phyloP scores from a whole-genome alignment of 345 rosid species.

The Dimocarpus longan region DNA sequence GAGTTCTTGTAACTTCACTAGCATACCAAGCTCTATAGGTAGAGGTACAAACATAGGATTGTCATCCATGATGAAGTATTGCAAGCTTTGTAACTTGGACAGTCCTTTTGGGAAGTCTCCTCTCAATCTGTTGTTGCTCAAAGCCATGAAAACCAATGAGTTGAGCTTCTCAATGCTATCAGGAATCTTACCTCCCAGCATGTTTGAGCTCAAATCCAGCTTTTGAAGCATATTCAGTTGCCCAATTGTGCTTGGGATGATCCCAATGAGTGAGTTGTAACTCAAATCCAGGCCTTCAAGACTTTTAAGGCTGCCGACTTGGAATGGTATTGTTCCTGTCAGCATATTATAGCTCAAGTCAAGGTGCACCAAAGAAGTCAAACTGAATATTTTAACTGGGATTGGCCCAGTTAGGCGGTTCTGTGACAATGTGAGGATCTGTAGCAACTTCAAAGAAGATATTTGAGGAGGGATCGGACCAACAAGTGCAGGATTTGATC shows the following conservation, averaged over 20 bases:
- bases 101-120: constrained; percentile 66
- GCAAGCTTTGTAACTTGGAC: constrained; percentile 58
- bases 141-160: constrained; percentile 64
- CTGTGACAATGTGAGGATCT: constrained; percentile 80
- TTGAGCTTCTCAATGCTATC: constrained; percentile 52
- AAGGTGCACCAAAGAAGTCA: constrained; percentile 61
- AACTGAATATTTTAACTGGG: constrained; percentile 45
- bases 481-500: constrained; percentile 75
- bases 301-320: constrained; percentile 59
- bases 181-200: constrained; percentile 61
- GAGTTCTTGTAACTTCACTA: constrained; percentile 71
- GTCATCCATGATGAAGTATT: constrained; percentile 85
- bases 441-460: constrained; percentile 60
- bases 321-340: constrained; percentile 58
- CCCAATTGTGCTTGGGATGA: constrained; percentile 62
- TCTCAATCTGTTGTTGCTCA: constrained; percentile 66
- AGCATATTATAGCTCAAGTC: constrained; percentile 80
- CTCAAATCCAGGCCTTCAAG: constrained; percentile 79
- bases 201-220: constrained; percentile 84
- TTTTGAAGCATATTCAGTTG: constrained; percentile 74
- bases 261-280: constrained; percentile 63
- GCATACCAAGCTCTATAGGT: constrained; percentile 59
- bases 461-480: constrained; percentile 73
- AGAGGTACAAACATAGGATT: constrained; percentile 69
- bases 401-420: constrained; percentile 65